Base-by-base conservation (phyloP, 345 rosid species). In the Citropsis articulata region DNA sequence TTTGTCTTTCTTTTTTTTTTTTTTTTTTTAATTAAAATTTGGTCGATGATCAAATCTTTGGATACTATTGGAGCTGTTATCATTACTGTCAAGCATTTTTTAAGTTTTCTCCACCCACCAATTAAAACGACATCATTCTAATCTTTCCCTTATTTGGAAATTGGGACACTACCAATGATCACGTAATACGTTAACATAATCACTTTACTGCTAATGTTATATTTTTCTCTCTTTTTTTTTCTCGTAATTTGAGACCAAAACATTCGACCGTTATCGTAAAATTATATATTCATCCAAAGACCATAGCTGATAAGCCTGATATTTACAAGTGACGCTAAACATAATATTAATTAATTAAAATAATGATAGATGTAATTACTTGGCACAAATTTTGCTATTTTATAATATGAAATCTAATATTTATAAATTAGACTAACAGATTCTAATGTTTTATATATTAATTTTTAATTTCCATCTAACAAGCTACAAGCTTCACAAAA, bases 111-210 rank as follows among this genome's bases (percentile, higher is more conserved):
- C 57, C 56, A 63, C 75, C 70, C 62, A 66, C 84, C 77, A 77
- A 77, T 81, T 66, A 77, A 77, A 77, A 81, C 31, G 77, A 81
- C 75, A 81, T 67, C 69, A 81, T 72, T 66, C 69, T 53, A 22
- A 45, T 19, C 21, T 66, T 67, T 76, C 67, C 55, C 53, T 24
- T 24, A 6, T 24, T 1, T n/a, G 45, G 36, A 31, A 6, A 14
- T 1, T n/a, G 45, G 64, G 16, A 24, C 72, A 31, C 9, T 3
- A 19, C 62, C 36, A 35, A 72, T 72, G 6, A 72, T 76, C 10
- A 7, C n/a, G 2, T 30, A 62, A 74, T 62, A 42, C 14, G 1
- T 71, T 1, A 1, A 53, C n/a, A 8, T 30, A 5, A 45, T 13
- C 18, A 55, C 63, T 56, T 50, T 71, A 33, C 59, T 31, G 9